Conservation (phyloP, 495 filamentous ascomycete species). For the Aspergillus baeticus region DNA sequence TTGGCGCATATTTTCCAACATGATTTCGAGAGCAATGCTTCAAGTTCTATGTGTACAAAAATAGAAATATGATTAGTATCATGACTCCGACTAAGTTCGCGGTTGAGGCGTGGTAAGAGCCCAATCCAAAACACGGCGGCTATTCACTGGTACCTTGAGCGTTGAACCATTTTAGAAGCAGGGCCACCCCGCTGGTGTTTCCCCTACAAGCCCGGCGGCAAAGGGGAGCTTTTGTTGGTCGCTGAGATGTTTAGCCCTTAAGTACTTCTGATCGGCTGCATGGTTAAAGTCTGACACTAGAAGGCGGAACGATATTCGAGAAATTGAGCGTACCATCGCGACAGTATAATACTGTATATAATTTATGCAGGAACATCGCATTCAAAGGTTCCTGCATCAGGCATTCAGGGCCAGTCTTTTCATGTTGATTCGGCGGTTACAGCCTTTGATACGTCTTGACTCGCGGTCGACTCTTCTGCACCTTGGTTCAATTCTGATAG, state of each 20-base stretch:
- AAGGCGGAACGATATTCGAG: neutral
- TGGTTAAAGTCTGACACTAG: neutral
- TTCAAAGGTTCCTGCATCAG: neutral
- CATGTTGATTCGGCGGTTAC: neutral
- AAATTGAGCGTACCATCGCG: neutral
- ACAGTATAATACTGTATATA: neutral
- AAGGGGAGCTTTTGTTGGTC: neutral
- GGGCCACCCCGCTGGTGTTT: neutral
- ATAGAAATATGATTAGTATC: neutral
- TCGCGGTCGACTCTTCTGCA: neutral
- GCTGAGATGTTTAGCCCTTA: neutral
- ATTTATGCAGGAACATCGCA: neutral
- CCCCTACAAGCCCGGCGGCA: neutral
- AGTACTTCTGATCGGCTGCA: neutral
- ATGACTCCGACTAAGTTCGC: neutral
- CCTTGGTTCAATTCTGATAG: neutral
- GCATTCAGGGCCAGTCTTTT: neutral
- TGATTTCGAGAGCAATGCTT: too few species aligned
- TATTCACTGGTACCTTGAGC: constrained; percentile 3
- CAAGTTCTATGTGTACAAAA: neutral
- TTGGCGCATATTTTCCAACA: too few species aligned
- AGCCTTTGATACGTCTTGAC: neutral
- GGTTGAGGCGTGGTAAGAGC: neutral
- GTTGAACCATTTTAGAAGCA: constrained; percentile 1
- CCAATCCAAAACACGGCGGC: constrained; percentile 2